Percentiles rank a stretch among this genome's conserved stretches.
phyloP scores from a whole-genome alignment of 2,329 filamentous ascomycete genomes.

The Fusarium sp. region DNA sequence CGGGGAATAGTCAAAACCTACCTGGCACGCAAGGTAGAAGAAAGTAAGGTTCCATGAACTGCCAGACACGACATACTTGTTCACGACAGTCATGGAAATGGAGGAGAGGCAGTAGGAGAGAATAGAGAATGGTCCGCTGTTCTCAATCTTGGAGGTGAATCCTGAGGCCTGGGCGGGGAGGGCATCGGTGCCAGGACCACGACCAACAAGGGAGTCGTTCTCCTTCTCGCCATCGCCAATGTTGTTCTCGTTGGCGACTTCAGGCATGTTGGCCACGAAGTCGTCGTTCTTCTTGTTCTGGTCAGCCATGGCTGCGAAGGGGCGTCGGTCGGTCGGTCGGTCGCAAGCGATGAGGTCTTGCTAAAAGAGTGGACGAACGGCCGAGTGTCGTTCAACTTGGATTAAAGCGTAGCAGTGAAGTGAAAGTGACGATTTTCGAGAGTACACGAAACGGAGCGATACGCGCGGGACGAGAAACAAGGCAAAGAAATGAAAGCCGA shows the following conservation, averaged over 20 bases:
- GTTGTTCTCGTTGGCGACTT: slow-evolving; percentile 29
- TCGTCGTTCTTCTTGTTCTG: slow-evolving; percentile 45
- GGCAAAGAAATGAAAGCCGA: slow-evolving; percentile 12
- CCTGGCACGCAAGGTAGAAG: slow-evolving; percentile 92
- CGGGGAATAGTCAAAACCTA: slow-evolving; percentile 59
- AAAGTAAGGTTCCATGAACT: slow-evolving; percentile 95
- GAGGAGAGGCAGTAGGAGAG: slow-evolving; percentile 92
- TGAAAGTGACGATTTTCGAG: slow-evolving; percentile 21
- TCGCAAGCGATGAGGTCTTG: slow-evolving; percentile 18
- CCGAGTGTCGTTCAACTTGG: slow-evolving; percentile 39
- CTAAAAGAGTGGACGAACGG: slow-evolving; percentile 45
- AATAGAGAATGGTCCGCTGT: slow-evolving; percentile 85
- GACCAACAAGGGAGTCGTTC: slow-evolving; percentile 40
- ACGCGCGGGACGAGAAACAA: slow-evolving; percentile 17
- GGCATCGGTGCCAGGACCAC: slow-evolving; percentile 39
- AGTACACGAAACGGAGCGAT: slow-evolving; percentile 14
- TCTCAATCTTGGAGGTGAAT: slow-evolving; percentile 65
- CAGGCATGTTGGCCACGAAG: slow-evolving; percentile 40
- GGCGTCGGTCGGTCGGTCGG: slow-evolving; percentile 16
- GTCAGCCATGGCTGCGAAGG: slow-evolving; percentile 33
- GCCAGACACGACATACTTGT: slow-evolving; percentile 97
- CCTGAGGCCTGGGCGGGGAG: slow-evolving; percentile 28
- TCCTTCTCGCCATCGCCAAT: slow-evolving; percentile 43
- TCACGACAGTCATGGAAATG: slow-evolving; percentile 99
- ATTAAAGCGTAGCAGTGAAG: slow-evolving; percentile 11